Percentiles rank a stretch among this genome's conserved stretches.
Evolutionary conservation across 306 rosid genomes (phyloP).

Genomic region (Vicia villosa): DNA sequence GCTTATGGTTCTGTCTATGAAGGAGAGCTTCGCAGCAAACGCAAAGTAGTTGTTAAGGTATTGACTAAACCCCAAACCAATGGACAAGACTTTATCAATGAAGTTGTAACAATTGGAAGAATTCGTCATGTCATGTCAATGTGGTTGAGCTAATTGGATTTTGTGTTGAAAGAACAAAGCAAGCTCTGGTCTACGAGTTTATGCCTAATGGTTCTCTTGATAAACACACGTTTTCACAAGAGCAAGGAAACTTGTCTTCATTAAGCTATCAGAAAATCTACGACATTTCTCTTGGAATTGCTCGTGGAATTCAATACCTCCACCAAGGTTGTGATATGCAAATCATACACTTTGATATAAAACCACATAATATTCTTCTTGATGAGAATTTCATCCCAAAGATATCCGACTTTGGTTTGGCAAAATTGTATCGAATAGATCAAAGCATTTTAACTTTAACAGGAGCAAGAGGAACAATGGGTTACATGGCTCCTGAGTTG

Average conservation of each 20-base stretch:
- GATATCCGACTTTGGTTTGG: slow-evolving; percentile 36
- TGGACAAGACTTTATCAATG: slow-evolving; percentile 29
- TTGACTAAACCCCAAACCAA: slow-evolving; percentile 18
- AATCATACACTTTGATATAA: slow-evolving; percentile 44
- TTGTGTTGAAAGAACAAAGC: slow-evolving; percentile 25
- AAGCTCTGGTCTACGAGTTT: slow-evolving; percentile 26
- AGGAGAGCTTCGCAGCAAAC: slow-evolving; percentile 24
- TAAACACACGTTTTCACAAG: slow-evolving; percentile 11
- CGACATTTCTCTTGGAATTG: slow-evolving; percentile 35
- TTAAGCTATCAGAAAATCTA: background rate
- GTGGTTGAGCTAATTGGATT: slow-evolving; percentile 27
- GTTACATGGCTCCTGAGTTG: too few relatives aligned
- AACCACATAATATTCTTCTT: slow-evolving; percentile 23
- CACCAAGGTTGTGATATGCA: slow-evolving; percentile 44
- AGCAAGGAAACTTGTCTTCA: background rate
- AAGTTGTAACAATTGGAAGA: slow-evolving; percentile 31
- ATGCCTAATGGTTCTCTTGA: slow-evolving; percentile 35
- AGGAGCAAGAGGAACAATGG: slow-evolving; percentile 33
- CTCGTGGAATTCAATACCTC: slow-evolving; percentile 43
- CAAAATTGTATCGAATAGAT: slow-evolving; percentile 34
- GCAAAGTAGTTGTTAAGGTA: slow-evolving; percentile 26
- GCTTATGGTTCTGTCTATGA: slow-evolving; percentile 4
- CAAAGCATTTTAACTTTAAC: slow-evolving; percentile 37
- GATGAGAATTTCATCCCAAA: slow-evolving; percentile 20
- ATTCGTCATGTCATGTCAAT: slow-evolving; percentile 24